Evolutionary conservation across 352 stramenopile species (phyloP).

Genomic region (Blastocystis sp.): DNA sequence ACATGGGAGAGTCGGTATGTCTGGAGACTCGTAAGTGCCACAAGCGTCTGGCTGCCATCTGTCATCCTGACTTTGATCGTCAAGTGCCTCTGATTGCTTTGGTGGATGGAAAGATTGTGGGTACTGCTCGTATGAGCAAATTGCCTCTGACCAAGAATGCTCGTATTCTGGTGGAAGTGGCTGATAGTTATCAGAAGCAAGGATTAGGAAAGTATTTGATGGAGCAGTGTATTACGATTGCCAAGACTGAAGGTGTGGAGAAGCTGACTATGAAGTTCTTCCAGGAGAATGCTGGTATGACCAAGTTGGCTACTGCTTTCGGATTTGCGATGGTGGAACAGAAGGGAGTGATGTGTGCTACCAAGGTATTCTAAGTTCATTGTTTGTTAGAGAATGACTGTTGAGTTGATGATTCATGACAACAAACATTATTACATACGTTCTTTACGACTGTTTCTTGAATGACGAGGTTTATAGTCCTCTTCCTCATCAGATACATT

Average conservation of each 20-base stretch:
- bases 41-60: slow-evolving; percentile 10
- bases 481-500: slow-evolving; percentile 2
- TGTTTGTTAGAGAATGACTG: too few relatives aligned
- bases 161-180: neutral
- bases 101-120: slow-evolving; percentile 23
- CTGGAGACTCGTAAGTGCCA: neutral
- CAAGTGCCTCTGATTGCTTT: slow-evolving; percentile 25
- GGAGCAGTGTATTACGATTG: slow-evolving; percentile 6
- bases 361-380: slow-evolving; percentile 24
- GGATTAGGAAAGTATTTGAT: slow-evolving; percentile 50
- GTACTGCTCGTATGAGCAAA: neutral
- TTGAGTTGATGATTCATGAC: too few relatives aligned
- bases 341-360: slow-evolving; percentile 7
- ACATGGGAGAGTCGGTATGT: slow-evolving; percentile 6
- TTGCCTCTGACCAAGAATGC: neutral
- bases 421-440: too few relatives aligned
- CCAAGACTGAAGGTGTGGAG: slow-evolving; percentile 4
- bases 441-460: neutral
- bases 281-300: slow-evolving; percentile 25
- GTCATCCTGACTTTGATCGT: slow-evolving; percentile 25
- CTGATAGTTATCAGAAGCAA: slow-evolving; percentile 34
- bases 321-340: neutral
- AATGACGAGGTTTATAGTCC: neutral
- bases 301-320: slow-evolving; percentile 6
- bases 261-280: slow-evolving; percentile 37